Conservation (phyloP, 805 yeast species). For the Metschnikowia picachoensis region DNA sequence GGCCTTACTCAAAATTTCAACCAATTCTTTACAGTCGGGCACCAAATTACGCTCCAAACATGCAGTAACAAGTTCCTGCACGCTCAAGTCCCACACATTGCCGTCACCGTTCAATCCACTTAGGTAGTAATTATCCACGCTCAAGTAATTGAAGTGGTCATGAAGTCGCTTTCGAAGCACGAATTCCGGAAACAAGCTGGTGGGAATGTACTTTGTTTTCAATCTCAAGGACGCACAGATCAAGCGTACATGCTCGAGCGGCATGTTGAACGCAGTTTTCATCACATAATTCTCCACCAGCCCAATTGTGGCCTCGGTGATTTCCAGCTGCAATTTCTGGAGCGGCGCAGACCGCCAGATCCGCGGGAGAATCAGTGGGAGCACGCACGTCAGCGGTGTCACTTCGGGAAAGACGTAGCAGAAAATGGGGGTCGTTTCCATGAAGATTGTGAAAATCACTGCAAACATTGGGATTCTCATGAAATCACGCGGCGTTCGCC, state of each 20-base stretch:
- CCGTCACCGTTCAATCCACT: conserved; percentile 35
- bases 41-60: conserved; percentile 57
- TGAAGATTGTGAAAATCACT: conserved; percentile 43
- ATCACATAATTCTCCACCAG: conserved; percentile 26
- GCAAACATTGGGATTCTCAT: conserved; percentile 52
- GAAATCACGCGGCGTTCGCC: conserved; percentile 49
- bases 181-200: conserved; percentile 34
- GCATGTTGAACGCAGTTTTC: conserved; percentile 47
- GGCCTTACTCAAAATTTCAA: conserved; percentile 18
- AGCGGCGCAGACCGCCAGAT: conserved; percentile 24
- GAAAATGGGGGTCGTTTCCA: conserved; percentile 51
- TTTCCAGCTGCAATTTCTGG: background rate
- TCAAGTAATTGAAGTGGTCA: conserved; percentile 40
- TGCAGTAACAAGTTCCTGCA: conserved; percentile 49
- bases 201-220: conserved; percentile 39
- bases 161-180: conserved; percentile 35
- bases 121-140: conserved; percentile 50
- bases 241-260: conserved; percentile 33
- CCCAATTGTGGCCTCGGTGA: conserved; percentile 1
- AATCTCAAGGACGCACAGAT: conserved; percentile 36
- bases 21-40: conserved; percentile 20
- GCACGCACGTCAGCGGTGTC: conserved; percentile 55
- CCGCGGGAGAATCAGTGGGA: conserved; percentile 44
- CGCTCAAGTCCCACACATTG: conserved; percentile 43
- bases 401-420: conserved; percentile 53